Conservation (phyloP, 1,284 basidiomycete species). For the Pseudozyma tsukubaensis region DNA sequence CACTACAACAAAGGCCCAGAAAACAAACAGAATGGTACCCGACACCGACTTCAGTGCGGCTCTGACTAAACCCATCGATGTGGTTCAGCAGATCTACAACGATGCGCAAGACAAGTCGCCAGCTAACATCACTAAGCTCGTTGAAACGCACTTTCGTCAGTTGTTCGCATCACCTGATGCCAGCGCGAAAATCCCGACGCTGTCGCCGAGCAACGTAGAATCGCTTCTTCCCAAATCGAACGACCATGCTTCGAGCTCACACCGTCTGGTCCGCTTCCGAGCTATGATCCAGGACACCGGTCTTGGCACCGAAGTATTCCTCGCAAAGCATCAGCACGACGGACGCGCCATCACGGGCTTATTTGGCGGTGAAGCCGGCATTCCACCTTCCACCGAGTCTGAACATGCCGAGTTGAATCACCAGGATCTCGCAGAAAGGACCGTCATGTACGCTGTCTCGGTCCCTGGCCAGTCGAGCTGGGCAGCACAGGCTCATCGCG, state of each 20-base stretch:
- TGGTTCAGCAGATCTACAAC: conserved; percentile 45
- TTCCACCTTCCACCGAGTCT: conserved; percentile 1
- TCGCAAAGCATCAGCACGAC: conserved; percentile 40
- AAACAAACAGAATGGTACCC: conserved; percentile 44
- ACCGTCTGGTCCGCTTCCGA: conserved; percentile 64
- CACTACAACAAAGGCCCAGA: neutral
- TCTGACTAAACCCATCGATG: conserved; percentile 44
- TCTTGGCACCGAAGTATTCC: conserved; percentile 66
- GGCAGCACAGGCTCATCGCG: conserved; percentile 42
- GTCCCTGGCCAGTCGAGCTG: conserved; percentile 67
- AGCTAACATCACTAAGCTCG: conserved; percentile 31
- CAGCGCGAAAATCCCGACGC: conserved; percentile 39
- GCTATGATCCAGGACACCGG: conserved; percentile 70
- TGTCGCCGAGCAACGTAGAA: conserved; percentile 25
- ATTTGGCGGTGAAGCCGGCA: conserved; percentile 33
- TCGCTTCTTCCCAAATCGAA: conserved; percentile 16
- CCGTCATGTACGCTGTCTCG: conserved; percentile 65
- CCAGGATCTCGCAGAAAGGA: conserved; percentile 64
- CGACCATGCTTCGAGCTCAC: conserved; percentile 35
- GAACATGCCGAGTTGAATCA: conserved; percentile 45
- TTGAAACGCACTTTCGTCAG: conserved; percentile 41
- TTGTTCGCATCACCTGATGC: conserved; percentile 44
- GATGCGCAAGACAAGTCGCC: conserved; percentile 38
- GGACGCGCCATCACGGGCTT: conserved; percentile 52
- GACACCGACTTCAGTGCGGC: conserved; percentile 52